These are phyloP conservation scores for Aspergillus thermomutatus DNA, from an alignment of 2,329 filamentous ascomycete species.

Conservation along the genomic window DNA sequence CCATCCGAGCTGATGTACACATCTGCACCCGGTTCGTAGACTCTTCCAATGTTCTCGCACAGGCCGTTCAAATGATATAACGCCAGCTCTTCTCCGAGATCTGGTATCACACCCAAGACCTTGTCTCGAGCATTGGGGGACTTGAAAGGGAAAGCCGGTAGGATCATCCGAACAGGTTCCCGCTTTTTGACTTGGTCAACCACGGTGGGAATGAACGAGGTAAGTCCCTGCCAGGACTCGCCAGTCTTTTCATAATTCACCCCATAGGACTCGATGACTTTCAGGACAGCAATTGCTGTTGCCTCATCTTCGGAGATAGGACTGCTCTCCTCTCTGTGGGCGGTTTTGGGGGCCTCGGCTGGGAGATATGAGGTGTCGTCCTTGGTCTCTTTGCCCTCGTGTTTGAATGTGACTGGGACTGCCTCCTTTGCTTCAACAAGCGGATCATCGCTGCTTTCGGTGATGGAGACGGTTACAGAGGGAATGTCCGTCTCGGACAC, in stretches of 20 bases:
- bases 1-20: slow-evolving; percentile 45
- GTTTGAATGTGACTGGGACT: background rate
- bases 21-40: slow-evolving; percentile 41
- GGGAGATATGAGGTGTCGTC: background rate
- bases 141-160: slow-evolving; percentile 31
- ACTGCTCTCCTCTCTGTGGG: background rate
- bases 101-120: slow-evolving; percentile 36
- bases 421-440: background rate
- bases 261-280: slow-evolving; percentile 25
- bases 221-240: slow-evolving; percentile 23
- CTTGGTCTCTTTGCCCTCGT: background rate
- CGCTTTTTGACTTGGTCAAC: slow-evolving; percentile 16
- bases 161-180: slow-evolving; percentile 28
- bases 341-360: background rate
- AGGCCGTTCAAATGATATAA: slow-evolving; percentile 39
- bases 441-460: background rate
- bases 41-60: slow-evolving; percentile 36
- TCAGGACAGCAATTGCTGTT: slow-evolving; percentile 18
- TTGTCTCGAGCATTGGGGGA: slow-evolving; percentile 30
- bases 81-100: slow-evolving; percentile 44
- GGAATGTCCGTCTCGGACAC: background rate
- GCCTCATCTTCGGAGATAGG: slow-evolving; percentile 1
- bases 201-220: slow-evolving; percentile 23
- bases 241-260: slow-evolving; percentile 23
- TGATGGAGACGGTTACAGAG: background rate